Evolutionary conservation across 2,329 filamentous ascomycete species (phyloP).

Genomic region (Macrophomina pseudophaseolina): DNA sequence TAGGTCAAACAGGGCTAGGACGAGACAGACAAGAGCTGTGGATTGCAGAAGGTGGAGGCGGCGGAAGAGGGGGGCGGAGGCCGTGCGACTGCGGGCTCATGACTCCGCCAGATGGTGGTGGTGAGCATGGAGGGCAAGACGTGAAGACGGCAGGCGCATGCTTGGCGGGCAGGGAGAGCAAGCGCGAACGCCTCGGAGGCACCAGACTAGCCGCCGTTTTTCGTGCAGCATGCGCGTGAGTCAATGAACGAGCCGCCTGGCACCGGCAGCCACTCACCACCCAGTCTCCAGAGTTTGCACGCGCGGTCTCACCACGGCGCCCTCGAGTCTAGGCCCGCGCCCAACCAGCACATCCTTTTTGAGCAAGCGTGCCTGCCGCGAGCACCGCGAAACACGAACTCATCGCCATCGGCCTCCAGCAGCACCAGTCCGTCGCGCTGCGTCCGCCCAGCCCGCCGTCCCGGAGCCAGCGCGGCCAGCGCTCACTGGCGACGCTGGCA

Average conservation of each 20-base stretch:
- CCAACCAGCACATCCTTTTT: no score
- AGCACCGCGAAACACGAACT: background rate
- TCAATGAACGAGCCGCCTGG: background rate
- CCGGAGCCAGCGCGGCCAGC: background rate
- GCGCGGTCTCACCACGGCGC: slow-evolving; percentile 7
- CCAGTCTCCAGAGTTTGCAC: background rate
- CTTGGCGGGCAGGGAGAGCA: background rate
- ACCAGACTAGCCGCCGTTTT: slow-evolving; percentile 16
- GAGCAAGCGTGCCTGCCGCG: background rate
- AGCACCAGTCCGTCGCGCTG: slow-evolving; percentile 4
- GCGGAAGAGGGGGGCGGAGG: background rate
- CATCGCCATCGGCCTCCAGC: background rate
- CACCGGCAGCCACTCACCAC: background rate
- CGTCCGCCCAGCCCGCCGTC: background rate
- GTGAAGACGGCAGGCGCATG: background rate
- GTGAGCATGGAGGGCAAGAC: background rate
- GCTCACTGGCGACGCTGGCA: no score
- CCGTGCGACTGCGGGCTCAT: background rate
- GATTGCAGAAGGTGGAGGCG: background rate
- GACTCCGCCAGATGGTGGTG: background rate
- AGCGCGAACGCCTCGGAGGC: background rate
- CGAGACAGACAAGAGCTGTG: background rate
- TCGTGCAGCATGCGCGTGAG: background rate
- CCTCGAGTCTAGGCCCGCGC: slow-evolving; percentile 3
- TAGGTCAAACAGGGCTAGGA: no score